Evolutionary conservation across 805 yeast genomes (phyloP), one percentile per base, ranked within the genome.

Genomic region (Torulaspora microellipsoides): DNA sequence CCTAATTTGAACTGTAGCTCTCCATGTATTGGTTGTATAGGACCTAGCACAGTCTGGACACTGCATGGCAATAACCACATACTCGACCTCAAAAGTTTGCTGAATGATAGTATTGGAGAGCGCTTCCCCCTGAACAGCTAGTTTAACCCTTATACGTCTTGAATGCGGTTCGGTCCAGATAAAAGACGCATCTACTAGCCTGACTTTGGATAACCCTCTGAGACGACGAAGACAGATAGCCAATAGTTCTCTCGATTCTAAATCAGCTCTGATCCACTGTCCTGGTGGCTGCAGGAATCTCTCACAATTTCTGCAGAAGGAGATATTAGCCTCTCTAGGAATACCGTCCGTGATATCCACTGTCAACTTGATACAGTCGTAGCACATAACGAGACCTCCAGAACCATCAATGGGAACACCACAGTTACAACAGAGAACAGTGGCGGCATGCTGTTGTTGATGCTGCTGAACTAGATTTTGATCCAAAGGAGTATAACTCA

Each of bases 141-240:
- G 69, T 60, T 90, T 89, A 51, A 95, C 80, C 65, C 89, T 81
- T 48, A 91, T 80, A 72, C 99, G 83, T 67, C 99, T 78, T 23
- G 97, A 89, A 66, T 93, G 99, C 3, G 99, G 99, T 70, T 93
- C 99, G 1, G 99, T 93, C 99, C 99, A 93, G 49, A 95, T 80
- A 58, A 90, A 93, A 4, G 90, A 78, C 2, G 99, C 99, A 69
- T 93, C 98, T 33, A 88, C 80, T 47, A 93, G 71, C 56, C 96
- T 73, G 36, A 89, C 93, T 59, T 85, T 85, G 53, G 78, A 81
- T 54, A 93, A 73, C 44, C 98, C 98, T 56, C 85, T 87, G 59
- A 93, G 73, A 62, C 91, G 79, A 67, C 91, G 81, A 51, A 93
- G 71, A 71, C 97, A 86, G 34, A 93, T 70, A 1, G 99, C 98